A percentile compares a stretch with the other conserved stretches of the same genome.
Conservation (phyloP, 768 basidiomycete genomes). For the Suillus luteus region DNA sequence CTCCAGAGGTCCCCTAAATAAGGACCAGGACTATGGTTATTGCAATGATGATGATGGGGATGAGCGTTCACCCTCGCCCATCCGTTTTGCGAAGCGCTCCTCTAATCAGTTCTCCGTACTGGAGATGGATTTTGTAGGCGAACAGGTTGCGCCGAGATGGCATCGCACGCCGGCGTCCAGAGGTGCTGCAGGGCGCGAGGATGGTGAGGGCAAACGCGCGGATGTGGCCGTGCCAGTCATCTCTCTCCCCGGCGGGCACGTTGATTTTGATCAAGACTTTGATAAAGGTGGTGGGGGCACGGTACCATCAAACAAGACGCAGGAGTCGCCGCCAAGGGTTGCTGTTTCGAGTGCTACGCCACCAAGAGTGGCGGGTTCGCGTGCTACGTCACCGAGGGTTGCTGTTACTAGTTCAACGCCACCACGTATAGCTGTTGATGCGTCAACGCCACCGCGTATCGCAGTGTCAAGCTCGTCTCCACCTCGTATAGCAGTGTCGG, state of each 20-base stretch:
- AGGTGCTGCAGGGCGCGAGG: not conserved
- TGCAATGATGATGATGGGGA: conserved; percentile 3
- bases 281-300: not conserved
- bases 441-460: not conserved
- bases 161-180: conserved; percentile 1
- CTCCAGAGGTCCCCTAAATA: not conserved
- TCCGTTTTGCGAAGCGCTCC: conserved; percentile 7
- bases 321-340: conserved; percentile 4
- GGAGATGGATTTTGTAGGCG: conserved; percentile 5
- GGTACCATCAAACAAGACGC: not conserved
- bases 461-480: not conserved
- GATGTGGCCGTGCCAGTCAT: not conserved
- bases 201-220: conserved; percentile 1
- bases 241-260: not conserved
- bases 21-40: not conserved
- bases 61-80: conserved; percentile 8
- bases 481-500: conserved; percentile 34
- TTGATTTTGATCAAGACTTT: conserved; percentile 8
- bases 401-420: not conserved
- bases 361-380: not conserved
- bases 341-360: conserved; percentile 3
- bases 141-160: conserved; percentile 1
- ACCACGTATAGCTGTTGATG: not conserved
- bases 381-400: conserved; percentile 1
- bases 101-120: conserved; percentile 4